Base-by-base conservation (phyloP, 176 grass and related monocot genomes). In the Ensete glaucum region DNA sequence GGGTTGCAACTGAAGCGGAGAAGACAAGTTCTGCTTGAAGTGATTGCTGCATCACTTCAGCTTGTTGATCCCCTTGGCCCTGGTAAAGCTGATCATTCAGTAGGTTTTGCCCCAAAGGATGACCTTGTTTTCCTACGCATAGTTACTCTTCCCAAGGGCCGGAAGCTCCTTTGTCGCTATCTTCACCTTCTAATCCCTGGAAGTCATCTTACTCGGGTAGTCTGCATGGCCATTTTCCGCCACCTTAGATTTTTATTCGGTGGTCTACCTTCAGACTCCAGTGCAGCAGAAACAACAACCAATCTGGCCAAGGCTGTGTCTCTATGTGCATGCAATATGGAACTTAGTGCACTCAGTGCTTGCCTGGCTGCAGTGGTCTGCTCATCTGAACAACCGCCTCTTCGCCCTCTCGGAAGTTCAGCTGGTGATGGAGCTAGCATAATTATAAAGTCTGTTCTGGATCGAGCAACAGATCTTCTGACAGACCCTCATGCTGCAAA, bases 221-320 rank as follows among this genome's bases (percentile, higher is more conserved):
- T 75, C 9, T 75, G 73, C 73, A 75, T 75, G 73, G 73, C 73
- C 73, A 62, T 75, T 75, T 75, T 75, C 8, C 54, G 73, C 54
- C 73, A 75, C 27, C 73, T 75, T 57, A 56, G 73, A 26, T 43
- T 60, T 59, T 75, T 75, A 15, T 75, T 75, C 48, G 73, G 73
- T 48, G 73, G 73, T 49, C 26, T 75, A 34, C 54, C 73, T 59
- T 75, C 73, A 34, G 73, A 75, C 34, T 43, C 26, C 9, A 62
- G 54, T 62, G 54, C 53, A 1, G 73, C 73, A 59, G 73, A 75
- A 13, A 59, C 73, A 20, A 59, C 54, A 43, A 59, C 34, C 13
- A 75, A 75, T 20, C 73, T 75, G n/a, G 53, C 73, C 21, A 48
- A 75, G 54, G 43, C 54, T 14, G 73, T 75, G 22, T 75, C 73